These are phyloP conservation scores for Logfia minima DNA, from an alignment of 129 eudicot species.

Conservation along the genomic window DNA sequence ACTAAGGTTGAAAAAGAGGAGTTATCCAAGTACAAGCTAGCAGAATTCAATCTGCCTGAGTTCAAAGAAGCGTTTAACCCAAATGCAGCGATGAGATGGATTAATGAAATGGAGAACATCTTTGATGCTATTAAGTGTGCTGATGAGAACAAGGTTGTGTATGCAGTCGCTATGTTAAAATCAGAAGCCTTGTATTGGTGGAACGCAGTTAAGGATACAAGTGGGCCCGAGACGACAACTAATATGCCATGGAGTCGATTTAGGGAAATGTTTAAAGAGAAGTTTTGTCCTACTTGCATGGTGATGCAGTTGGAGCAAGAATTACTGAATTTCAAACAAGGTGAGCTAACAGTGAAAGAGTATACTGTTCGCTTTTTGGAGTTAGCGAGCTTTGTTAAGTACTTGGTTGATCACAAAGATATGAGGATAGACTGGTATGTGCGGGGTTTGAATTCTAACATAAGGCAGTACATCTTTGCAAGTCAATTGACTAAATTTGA, in stretches of 20 bases:
- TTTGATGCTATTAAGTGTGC: slow-evolving; percentile 11
- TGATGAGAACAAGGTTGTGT: slow-evolving; percentile 6
- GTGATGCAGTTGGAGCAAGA: slow-evolving; percentile 14
- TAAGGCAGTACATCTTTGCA: neutral
- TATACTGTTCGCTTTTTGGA: slow-evolving; percentile 4
- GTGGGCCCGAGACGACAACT: neutral
- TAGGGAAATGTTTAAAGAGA: neutral
- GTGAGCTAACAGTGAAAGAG: neutral
- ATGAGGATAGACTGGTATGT: neutral
- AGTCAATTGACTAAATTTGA: neutral
- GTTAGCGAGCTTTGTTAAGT: neutral
- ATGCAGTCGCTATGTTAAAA: slow-evolving; percentile 1
- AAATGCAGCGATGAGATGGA: neutral
- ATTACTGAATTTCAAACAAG: neutral
- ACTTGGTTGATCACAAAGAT: neutral
- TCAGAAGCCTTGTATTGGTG: neutral
- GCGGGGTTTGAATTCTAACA: neutral
- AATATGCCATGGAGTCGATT: neutral
- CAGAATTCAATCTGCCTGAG: neutral
- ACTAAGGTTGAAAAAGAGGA: too few species aligned
- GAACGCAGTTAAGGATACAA: slow-evolving; percentile 8
- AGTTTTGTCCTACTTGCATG: neutral
- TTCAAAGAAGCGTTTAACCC: neutral
- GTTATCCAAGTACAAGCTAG: neutral
- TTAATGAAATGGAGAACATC: slow-evolving; percentile 14